Evolutionary conservation across 139 green algal genomes (phyloP).

Genomic region (Micractinium conductrix): DNA sequence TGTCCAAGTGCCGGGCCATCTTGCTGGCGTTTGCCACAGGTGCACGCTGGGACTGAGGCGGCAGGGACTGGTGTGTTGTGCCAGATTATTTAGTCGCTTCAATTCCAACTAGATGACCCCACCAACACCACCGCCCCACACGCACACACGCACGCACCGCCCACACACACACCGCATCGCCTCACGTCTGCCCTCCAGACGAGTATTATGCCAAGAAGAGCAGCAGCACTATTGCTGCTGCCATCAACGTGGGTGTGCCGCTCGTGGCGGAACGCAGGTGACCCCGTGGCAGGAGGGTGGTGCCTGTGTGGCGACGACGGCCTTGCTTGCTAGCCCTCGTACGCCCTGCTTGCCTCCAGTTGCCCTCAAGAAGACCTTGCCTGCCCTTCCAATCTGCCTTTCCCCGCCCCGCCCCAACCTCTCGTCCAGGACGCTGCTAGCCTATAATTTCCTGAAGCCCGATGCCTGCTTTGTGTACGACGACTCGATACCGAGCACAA

Average conservation of each 20-base stretch:
- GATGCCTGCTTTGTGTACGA: conserved; percentile 27
- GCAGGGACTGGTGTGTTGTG: background rate
- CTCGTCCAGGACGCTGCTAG: conserved; percentile 12
- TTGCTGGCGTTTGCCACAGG: conserved; percentile 29
- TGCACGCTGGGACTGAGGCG: background rate
- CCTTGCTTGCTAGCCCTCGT: too few relatives aligned
- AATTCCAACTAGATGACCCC: too few relatives aligned
- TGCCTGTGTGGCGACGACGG: background rate
- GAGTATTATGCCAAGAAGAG: conserved; percentile 34
- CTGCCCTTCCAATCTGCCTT: too few relatives aligned
- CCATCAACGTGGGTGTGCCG: conserved; percentile 27
- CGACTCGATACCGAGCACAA: background rate
- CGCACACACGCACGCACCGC: too few relatives aligned
- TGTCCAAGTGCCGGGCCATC: conserved; percentile 28
- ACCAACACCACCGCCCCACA: too few relatives aligned
- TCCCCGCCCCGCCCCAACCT: too few relatives aligned
- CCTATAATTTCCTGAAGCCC: conserved; percentile 14
- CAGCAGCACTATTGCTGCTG: conserved; percentile 27
- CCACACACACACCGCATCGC: too few relatives aligned
- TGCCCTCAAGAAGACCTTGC: too few relatives aligned
- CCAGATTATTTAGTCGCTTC: too few relatives aligned
- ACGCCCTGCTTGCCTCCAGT: too few relatives aligned
- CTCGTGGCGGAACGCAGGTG: conserved; percentile 13
- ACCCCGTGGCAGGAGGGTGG: background rate
- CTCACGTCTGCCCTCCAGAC: background rate